Conservation (phyloP, 495 filamentous ascomycete genomes). For the Paragyromitra xinjiangensis region DNA sequence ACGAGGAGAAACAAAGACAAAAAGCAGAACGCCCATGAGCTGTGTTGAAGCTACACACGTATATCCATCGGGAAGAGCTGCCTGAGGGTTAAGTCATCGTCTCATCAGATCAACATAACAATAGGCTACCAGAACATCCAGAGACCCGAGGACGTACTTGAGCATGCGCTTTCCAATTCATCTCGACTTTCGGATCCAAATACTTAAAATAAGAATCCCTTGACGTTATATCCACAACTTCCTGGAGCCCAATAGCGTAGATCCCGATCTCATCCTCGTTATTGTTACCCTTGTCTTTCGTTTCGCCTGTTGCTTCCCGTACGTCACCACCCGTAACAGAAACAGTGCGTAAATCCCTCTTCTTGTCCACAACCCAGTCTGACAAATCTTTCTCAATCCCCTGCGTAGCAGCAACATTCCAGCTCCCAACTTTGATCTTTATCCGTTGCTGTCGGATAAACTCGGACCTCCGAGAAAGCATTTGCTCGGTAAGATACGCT, state of each 20-base stretch:
- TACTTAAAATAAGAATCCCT: conserved; percentile 68
- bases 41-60: conserved; percentile 79
- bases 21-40: conserved; percentile 82
- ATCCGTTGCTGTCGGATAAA: conserved; percentile 76
- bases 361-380: conserved; percentile 62
- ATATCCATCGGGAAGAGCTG: conserved; percentile 80
- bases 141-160: conserved; percentile 41
- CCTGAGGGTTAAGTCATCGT: conserved; percentile 61
- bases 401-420: conserved; percentile 83
- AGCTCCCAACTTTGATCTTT: conserved; percentile 85
- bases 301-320: conserved; percentile 59
- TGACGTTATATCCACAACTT: conserved; percentile 85
- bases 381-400: conserved; percentile 56
- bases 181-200: conserved; percentile 72
- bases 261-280: conserved; percentile 73
- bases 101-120: conserved; percentile 31
- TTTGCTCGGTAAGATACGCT: conserved; percentile 57
- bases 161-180: conserved; percentile 73
- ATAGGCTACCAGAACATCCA: conserved; percentile 1
- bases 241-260: conserved; percentile 90
- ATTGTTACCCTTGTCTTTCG: conserved; percentile 54
- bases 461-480: conserved; percentile 77
- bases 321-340: conserved; percentile 45
- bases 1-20: conserved; percentile 82
- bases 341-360: conserved; percentile 49